Conservation (phyloP, 2,329 filamentous ascomycete species). For the Colletotrichum sp. region DNA sequence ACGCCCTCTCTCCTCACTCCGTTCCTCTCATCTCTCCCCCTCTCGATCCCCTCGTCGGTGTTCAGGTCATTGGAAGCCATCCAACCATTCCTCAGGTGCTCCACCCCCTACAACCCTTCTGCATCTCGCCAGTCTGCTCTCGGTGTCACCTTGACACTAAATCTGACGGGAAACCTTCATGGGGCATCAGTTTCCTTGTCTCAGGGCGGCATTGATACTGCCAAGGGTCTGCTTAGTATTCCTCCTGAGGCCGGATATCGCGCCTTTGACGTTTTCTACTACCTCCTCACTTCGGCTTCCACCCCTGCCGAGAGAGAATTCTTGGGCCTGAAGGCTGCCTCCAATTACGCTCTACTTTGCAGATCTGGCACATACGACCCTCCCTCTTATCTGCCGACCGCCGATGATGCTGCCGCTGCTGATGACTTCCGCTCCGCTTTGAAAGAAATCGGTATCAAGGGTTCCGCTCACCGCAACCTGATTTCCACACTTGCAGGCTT, state of each 20-base stretch:
- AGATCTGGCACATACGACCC: slow-evolving; percentile 86
- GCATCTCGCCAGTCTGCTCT: slow-evolving; percentile 80
- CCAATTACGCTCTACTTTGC: slow-evolving; percentile 78
- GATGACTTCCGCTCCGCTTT: slow-evolving; percentile 90
- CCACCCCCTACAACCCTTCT: slow-evolving; percentile 89
- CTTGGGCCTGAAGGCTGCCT: slow-evolving; percentile 77
- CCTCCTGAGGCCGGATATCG: slow-evolving; percentile 82
- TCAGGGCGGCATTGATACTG: slow-evolving; percentile 85
- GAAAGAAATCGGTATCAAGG: slow-evolving; percentile 94
- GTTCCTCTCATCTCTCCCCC: slow-evolving; percentile 80
- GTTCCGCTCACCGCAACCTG: slow-evolving; percentile 78
- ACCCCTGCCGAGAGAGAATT: slow-evolving; percentile 90
- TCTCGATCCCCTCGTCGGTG: slow-evolving; percentile 76
- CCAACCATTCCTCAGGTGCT: slow-evolving; percentile 84
- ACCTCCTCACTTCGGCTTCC: slow-evolving; percentile 89
- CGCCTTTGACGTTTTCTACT: slow-evolving; percentile 98
- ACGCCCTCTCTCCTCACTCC: slow-evolving; percentile 83
- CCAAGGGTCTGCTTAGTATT: slow-evolving; percentile 79
- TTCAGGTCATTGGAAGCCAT: slow-evolving; percentile 82
- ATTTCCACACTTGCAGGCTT: slow-evolving; percentile 86
- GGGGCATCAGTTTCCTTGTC: slow-evolving; percentile 80
- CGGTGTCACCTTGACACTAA: slow-evolving; percentile 81
- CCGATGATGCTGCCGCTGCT: slow-evolving; percentile 89
- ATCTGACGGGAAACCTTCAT: slow-evolving; percentile 78
- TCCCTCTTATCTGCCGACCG: slow-evolving; percentile 87